Evolutionary conservation across 768 basidiomycete species (phyloP), one percentile per base, ranked within the genome.

Genomic region (Leccinum arenicola): DNA sequence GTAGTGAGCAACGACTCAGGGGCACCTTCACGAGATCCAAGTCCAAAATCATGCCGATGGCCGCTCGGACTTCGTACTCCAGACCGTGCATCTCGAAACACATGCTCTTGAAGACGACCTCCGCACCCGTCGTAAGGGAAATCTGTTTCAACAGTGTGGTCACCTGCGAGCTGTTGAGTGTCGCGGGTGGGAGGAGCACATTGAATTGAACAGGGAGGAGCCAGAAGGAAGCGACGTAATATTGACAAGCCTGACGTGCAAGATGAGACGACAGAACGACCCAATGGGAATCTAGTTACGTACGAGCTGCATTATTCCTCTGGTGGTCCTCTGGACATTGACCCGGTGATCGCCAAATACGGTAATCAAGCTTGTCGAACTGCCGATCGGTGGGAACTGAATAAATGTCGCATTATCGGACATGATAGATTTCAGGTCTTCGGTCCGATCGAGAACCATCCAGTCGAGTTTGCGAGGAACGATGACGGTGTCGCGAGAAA

Each of bases 211-310:
- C 82, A 25, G 95, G 95, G 35, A 98, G 80, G 27, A 98, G 85
- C 95, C 95, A 98, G 76, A 96, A 92, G 9, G 93, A 95, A n/a
- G 93, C 95, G 36, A 95, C 87, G 70, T 97, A 97, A 75, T 91
- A 93, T 77, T 94, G 90, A 69, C 94, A 95, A 54, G 94, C 89
- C 95, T 98, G 57, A 10, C 15, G 31, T 15, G 25, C 31, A 15
- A 31, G 2, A n/a, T 60, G 23, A 65, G 50, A 61, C 12, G 8
- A 54, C 66, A 75, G 43, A 66, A 65, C 70, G 69, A 33, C 25
- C 40, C n/a, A 17, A 35, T 35, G 43, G 15, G 50, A 21, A n/a
- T 15, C 3, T 43, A 45, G 36, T 56, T 51, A 82, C 93, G 70
- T 65, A 97, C 95, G 69, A 98, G 82, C 69, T 88, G 86, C 95